These are phyloP conservation scores for Fusarium algeriense DNA, from an alignment of 2,329 filamentous ascomycete species.

Conservation along the genomic window DNA sequence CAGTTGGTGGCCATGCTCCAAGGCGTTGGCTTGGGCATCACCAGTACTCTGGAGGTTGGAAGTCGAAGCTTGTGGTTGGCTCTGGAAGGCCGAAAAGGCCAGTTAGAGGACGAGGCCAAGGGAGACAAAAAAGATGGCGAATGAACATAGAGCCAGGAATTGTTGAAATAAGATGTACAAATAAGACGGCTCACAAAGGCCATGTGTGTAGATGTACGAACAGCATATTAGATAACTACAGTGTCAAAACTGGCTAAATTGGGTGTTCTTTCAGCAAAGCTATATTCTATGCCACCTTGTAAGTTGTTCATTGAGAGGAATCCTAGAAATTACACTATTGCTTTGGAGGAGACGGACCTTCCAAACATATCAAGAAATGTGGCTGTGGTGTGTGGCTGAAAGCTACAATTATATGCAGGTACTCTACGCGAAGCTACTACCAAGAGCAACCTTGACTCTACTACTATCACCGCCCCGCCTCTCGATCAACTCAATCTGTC, in stretches of 20 bases:
- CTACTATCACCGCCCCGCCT: slow-evolving; percentile 32
- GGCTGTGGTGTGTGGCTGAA: slow-evolving; percentile 33
- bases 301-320: not conserved
- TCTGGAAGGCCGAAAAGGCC: slow-evolving; percentile 82
- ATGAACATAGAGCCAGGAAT: slow-evolving; percentile 5
- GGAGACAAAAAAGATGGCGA: slow-evolving; percentile 32
- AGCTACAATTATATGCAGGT: slow-evolving; percentile 14
- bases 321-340: not conserved
- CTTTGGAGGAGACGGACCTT: not conserved
- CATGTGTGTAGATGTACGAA: slow-evolving; percentile 47
- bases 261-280: not conserved
- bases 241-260: not conserved
- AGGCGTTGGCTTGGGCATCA: slow-evolving; percentile 81
- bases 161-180: slow-evolving; percentile 23
- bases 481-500: not conserved
- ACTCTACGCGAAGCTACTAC: slow-evolving; percentile 22
- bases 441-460: slow-evolving; percentile 10
- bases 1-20: slow-evolving; percentile 87
- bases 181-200: slow-evolving; percentile 25
- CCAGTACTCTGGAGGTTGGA: slow-evolving; percentile 82
- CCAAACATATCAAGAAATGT: slow-evolving; percentile 4
- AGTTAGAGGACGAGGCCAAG: slow-evolving; percentile 74
- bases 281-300: not conserved
- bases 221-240: slow-evolving; percentile 28
- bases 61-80: slow-evolving; percentile 88